Evolutionary conservation across 805 yeast species (phyloP), one percentile per base, ranked within the genome.

Genomic region (Metschnikowia matae): DNA sequence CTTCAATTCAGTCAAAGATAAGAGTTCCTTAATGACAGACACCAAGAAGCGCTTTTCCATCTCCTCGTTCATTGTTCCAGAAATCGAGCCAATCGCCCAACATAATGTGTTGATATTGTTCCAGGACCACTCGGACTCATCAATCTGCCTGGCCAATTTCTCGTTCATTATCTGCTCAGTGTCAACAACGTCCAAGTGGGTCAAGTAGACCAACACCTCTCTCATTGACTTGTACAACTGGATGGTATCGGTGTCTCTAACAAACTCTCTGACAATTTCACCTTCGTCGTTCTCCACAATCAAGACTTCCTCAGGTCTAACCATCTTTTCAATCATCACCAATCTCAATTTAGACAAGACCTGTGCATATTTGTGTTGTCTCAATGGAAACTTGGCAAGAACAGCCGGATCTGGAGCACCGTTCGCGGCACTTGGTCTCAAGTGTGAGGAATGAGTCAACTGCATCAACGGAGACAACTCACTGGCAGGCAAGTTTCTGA

Each of bases 11-110:
- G 99, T 94, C 58, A 94, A 79, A 0, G 94, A 87, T 54, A 94
- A 77, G 57, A 94, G 75, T 65, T 92, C 97, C 69, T 89, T 94
- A 60, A 94, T 92, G 32, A 94, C 97, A 14, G 89, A 80, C 38
- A 94, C 97, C 56, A 94, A 78, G 66, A 94, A 94, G 61, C 94
- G 81, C 71, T 91, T 94, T 66, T 94, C 99, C 81, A 92, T 87
- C 59, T 90, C 96, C 72, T 94, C 98, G 65, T 88, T 90, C 99
- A 94, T 94, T 1, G 99, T 88, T 65, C 99, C 98, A 2, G 97
- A 89, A 52, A 94, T 94, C 14, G 98, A 92, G 55, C 99, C 99
- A 67, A 94, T 94, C 10, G 99, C 99, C 99, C 99, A 94, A 75
- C 98, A 94, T 57, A 94, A 73, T 2, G 98, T 94, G 69, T 94